phyloP scores from a whole-genome alignment of 2,329 filamentous ascomycete genomes.

The Aspergillus awamori region DNA sequence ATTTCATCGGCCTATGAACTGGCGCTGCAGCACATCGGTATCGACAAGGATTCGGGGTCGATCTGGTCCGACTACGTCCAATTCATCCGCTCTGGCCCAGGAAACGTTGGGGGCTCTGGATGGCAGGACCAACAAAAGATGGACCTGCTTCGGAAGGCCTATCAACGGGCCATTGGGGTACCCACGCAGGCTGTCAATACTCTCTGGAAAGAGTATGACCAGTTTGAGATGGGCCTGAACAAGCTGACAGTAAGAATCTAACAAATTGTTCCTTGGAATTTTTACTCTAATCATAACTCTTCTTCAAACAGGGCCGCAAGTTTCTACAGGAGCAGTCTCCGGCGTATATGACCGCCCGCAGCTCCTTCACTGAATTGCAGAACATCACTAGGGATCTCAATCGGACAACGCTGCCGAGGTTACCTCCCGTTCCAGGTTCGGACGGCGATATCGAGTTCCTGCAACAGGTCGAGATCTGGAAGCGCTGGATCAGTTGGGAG shows the following conservation, averaged over 20 bases:
- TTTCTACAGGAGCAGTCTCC: constrained; percentile 91
- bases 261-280: background rate
- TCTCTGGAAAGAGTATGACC: constrained; percentile 97
- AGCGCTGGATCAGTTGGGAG: constrained; percentile 93
- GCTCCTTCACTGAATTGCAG: constrained; percentile 85
- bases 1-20: constrained; percentile 90
- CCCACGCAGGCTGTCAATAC: constrained; percentile 81
- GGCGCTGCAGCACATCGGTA: constrained; percentile 83
- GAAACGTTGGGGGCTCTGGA: constrained; percentile 76
- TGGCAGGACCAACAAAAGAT: constrained; percentile 99
- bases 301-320: constrained; percentile 73
- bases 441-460: constrained; percentile 83
- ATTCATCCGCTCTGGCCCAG: constrained; percentile 86
- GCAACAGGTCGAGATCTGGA: constrained; percentile 86
- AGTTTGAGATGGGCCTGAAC: constrained; percentile 91
- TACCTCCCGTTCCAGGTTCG: constrained; percentile 83
- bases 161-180: constrained; percentile 84
- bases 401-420: constrained; percentile 74
- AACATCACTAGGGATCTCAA: constrained; percentile 78
- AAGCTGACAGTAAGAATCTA: constrained; percentile 71
- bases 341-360: constrained; percentile 93
- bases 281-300: constrained; percentile 13
- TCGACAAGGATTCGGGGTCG: constrained; percentile 84
- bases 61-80: constrained; percentile 96
- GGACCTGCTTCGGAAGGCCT: constrained; percentile 88